Percentiles rank a stretch among this genome's conserved stretches.
Conservation (phyloP, 306 rosid genomes). For the Mimosa bimucronata region DNA sequence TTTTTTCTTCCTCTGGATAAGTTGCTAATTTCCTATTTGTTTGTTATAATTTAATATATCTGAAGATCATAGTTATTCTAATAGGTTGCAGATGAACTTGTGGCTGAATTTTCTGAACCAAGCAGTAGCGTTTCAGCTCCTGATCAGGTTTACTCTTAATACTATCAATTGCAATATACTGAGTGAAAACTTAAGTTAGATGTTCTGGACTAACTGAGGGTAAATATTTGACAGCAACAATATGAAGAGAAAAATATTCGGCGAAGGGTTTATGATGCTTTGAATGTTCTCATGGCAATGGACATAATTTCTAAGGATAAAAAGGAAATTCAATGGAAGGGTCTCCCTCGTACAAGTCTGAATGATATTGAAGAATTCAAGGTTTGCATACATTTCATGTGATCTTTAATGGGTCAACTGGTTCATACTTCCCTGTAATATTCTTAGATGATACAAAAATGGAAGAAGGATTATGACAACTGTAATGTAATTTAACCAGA, state of each 20-base stretch:
- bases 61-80: constrained; percentile 35
- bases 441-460: constrained; percentile 26
- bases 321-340: constrained; percentile 98
- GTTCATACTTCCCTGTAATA: constrained; percentile 25
- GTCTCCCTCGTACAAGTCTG: constrained; percentile 89
- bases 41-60: constrained; percentile 23
- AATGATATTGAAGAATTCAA: constrained; percentile 91
- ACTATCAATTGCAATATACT: constrained; percentile 18
- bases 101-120: constrained; percentile 92
- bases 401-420: background rate
- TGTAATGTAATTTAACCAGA: constrained; percentile 54
- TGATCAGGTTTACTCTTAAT: constrained; percentile 75
- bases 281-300: constrained; percentile 99
- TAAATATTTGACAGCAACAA: constrained; percentile 78
- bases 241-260: constrained; percentile 96
- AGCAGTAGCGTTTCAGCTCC: constrained; percentile 65
- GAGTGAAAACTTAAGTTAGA: constrained; percentile 19
- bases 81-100: constrained; percentile 99
- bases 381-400: constrained; percentile 51
- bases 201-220: constrained; percentile 29
- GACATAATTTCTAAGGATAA: constrained; percentile 98
- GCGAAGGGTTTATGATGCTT: constrained; percentile 95
- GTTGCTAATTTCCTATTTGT: background rate
- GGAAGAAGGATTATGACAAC: constrained; percentile 21
- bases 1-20: background rate